A percentile compares a stretch with the other conserved stretches of the same genome.
Conservation (phyloP, 164 flowering plant genomes). For the Annona squamosa region DNA sequence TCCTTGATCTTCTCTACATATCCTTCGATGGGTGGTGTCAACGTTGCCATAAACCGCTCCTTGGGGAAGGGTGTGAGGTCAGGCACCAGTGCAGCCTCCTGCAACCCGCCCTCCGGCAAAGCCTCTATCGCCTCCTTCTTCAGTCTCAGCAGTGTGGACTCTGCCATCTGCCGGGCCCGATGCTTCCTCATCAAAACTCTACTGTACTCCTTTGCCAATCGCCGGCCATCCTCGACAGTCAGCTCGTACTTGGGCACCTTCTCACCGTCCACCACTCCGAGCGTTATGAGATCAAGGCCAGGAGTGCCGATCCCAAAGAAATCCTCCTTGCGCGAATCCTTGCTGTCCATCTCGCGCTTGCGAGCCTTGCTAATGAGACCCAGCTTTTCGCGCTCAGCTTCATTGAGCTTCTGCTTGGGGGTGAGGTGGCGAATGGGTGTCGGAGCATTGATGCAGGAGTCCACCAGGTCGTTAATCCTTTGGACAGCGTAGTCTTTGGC, state of each 20-base stretch:
- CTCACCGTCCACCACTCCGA: constrained; percentile 74
- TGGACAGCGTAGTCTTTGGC: constrained; percentile 11
- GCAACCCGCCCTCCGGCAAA: constrained; percentile 56
- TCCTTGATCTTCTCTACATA: constrained; percentile 66
- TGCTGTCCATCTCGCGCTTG: constrained; percentile 46
- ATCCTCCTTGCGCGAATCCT: constrained; percentile 34
- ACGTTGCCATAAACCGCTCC: constrained; percentile 69
- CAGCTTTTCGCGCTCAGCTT: constrained; percentile 71
- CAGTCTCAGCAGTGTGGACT: constrained; percentile 39
- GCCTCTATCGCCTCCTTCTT: constrained; percentile 91
- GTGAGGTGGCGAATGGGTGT: constrained; percentile 52
- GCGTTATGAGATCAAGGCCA: constrained; percentile 62
- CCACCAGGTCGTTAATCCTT: constrained; percentile 34
- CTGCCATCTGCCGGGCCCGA: constrained; percentile 69
- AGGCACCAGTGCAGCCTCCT: constrained; percentile 59
- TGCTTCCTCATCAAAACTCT: constrained; percentile 74
- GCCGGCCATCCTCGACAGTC: constrained; percentile 80
- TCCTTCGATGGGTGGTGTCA: constrained; percentile 93
- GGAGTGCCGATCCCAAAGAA: constrained; percentile 51
- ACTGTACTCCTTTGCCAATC: constrained; percentile 84
- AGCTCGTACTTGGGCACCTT: constrained; percentile 70
- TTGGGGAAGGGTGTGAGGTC: constrained; percentile 71
- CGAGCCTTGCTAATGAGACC: constrained; percentile 67
- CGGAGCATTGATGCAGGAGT: constrained; percentile 54
- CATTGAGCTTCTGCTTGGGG: constrained; percentile 46